These are phyloP conservation scores for Candida corydali DNA, from an alignment of 805 yeast genomes.

Conservation along the genomic window DNA sequence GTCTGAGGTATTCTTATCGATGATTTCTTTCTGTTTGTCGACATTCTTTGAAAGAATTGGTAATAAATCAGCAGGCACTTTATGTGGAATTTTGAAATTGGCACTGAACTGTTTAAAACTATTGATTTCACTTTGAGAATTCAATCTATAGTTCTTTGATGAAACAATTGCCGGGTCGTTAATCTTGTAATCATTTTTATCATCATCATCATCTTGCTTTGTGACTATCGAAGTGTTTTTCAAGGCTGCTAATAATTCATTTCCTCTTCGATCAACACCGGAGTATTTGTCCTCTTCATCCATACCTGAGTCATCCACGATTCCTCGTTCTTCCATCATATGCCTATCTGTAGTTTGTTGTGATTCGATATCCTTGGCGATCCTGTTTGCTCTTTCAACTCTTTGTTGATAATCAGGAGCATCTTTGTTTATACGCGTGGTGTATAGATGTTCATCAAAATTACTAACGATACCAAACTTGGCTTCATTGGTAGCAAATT, in stretches of 20 bases:
- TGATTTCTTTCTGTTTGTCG: constrained; percentile 58
- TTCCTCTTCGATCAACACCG: constrained; percentile 72
- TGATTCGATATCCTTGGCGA: constrained; percentile 81
- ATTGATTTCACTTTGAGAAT: constrained; percentile 60
- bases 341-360: constrained; percentile 70
- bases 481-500: constrained; percentile 84
- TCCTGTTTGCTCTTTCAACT: constrained; percentile 63
- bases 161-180: constrained; percentile 65
- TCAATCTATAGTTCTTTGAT: constrained; percentile 31
- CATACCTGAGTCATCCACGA: constrained; percentile 76
- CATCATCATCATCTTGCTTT: constrained; percentile 42
- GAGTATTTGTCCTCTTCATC: constrained; percentile 97
- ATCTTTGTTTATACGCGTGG: constrained; percentile 65
- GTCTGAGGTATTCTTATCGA: constrained; percentile 38
- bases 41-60: constrained; percentile 70
- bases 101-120: constrained; percentile 76
- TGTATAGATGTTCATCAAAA: constrained; percentile 81
- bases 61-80: constrained; percentile 56
- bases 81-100: constrained; percentile 68
- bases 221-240: constrained; percentile 24
- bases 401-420: constrained; percentile 72
- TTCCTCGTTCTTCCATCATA: constrained; percentile 88
- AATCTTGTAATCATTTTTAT: constrained; percentile 46
- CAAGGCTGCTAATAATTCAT: constrained; percentile 46
- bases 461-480: constrained; percentile 86